phyloP scores from a whole-genome alignment of 2,329 filamentous ascomycete genomes.

The Pestalotiopsis sp. region DNA sequence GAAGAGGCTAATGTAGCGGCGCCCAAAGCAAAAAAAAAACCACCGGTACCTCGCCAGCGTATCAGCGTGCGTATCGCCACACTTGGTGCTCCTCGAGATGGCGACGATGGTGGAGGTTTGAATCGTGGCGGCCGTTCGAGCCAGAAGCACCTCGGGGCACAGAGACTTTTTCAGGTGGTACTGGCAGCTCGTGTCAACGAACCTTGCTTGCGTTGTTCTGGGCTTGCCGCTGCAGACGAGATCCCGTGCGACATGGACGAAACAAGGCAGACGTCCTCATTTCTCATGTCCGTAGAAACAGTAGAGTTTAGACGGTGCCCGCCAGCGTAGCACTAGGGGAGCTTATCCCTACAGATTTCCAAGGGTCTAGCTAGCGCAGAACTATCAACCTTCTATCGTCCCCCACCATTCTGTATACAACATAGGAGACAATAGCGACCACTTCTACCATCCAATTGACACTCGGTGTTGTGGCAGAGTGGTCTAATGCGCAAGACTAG shows the following conservation, averaged over 20 bases:
- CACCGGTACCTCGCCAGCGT: not conserved
- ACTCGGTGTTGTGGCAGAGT: conserved; percentile 9
- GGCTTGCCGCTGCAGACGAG: not conserved
- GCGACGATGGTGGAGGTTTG: not conserved
- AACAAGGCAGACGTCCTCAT: not conserved
- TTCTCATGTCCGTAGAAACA: not conserved
- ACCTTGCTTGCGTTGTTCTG: not conserved
- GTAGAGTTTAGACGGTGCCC: not conserved
- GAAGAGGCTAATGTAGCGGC: not conserved
- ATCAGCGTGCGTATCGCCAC: not conserved
- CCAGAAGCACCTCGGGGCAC: not conserved
- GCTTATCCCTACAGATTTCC: not conserved
- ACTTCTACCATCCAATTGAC: not conserved
- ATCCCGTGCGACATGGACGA: not conserved
- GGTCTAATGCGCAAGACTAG: conserved; percentile 13
- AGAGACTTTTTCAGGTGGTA: not conserved
- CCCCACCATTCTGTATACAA: not conserved
- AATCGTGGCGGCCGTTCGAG: not conserved
- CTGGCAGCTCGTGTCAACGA: not conserved
- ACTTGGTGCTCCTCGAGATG: not conserved
- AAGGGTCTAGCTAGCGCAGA: not conserved
- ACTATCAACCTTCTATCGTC: not conserved
- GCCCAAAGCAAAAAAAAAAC: not conserved
- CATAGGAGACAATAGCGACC: not conserved
- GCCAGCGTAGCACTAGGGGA: not conserved